phyloP scores from a whole-genome alignment of 495 filamentous ascomycete genomes.

The Hypoxylon subgilvum region DNA sequence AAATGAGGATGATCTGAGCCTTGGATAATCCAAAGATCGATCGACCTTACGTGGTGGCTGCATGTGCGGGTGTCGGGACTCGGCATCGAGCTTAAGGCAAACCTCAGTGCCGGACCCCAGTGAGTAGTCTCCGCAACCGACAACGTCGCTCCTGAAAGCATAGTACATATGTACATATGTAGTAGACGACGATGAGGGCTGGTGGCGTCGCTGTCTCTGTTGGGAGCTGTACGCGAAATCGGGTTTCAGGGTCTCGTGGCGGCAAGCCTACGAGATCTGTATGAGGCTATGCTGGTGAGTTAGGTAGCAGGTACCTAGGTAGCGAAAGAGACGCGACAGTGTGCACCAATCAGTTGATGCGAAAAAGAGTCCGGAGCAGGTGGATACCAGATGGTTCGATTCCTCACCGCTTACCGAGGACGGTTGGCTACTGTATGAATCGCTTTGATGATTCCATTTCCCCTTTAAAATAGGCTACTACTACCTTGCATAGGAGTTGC shows the following conservation, averaged over 20 bases:
- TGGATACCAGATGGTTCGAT: constrained; percentile 37
- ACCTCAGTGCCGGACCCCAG: constrained; percentile 34
- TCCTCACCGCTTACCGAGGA: constrained; percentile 38
- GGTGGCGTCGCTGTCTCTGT: too few relatives aligned
- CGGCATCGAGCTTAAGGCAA: constrained; percentile 27
- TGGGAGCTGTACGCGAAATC: constrained; percentile 11
- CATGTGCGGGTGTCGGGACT: constrained; percentile 27
- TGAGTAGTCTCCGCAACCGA: constrained; percentile 11
- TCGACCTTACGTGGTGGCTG: constrained; percentile 19
- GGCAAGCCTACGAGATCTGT: constrained; percentile 4
- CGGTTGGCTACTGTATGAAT: constrained; percentile 2
- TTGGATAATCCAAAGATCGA: constrained; percentile 28
- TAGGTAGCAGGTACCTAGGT: too few relatives aligned
- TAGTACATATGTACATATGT: neutral
- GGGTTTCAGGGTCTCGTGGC: constrained; percentile 18
- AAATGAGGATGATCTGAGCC: constrained; percentile 33
- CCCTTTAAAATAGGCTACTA: constrained; percentile 36
- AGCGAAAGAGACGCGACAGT: constrained; percentile 17
- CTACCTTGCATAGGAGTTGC: constrained; percentile 20
- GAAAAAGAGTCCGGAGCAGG: constrained; percentile 24
- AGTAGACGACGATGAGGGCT: neutral
- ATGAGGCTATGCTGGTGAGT: constrained; percentile 27
- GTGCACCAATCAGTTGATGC: constrained; percentile 34
- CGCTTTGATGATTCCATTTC: constrained; percentile 27
- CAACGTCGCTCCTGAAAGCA: neutral